Conservation (phyloP, 2,329 filamentous ascomycete genomes). For the Clarireedia homoeocarpa region DNA sequence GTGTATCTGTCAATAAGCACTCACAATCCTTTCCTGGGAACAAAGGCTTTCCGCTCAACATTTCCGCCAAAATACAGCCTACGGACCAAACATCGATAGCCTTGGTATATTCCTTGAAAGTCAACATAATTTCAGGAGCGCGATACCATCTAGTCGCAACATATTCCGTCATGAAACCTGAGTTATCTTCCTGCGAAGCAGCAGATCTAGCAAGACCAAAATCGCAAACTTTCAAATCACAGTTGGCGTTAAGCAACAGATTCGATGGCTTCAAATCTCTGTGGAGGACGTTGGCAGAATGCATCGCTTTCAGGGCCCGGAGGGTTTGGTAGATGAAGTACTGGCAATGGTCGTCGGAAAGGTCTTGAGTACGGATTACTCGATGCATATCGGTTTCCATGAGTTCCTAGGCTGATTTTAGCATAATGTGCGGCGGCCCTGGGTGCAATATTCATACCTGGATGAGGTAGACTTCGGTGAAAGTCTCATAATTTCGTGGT, state of each 20-base stretch:
- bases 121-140: slow-evolving; percentile 99
- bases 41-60: slow-evolving; percentile 95
- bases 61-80: slow-evolving; percentile 95
- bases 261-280: slow-evolving; percentile 97
- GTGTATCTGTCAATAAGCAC: slow-evolving; percentile 30
- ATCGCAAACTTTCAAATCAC: slow-evolving; percentile 97
- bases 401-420: slow-evolving; percentile 56
- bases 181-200: slow-evolving; percentile 96
- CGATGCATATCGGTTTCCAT: slow-evolving; percentile 99
- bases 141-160: slow-evolving; percentile 98
- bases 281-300: slow-evolving; percentile 96
- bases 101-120: slow-evolving; percentile 99
- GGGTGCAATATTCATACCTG: slow-evolving; percentile 52
- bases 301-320: slow-evolving; percentile 96
- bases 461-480: slow-evolving; percentile 97
- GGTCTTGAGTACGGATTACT: slow-evolving; percentile 95
- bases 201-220: slow-evolving; percentile 94
- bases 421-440: neutral
- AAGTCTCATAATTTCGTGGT: slow-evolving; percentile 89
- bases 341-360: slow-evolving; percentile 98
- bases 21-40: slow-evolving; percentile 98
- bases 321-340: slow-evolving; percentile 99
- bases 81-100: slow-evolving; percentile 99
- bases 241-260: slow-evolving; percentile 93
- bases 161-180: slow-evolving; percentile 99